Percentiles rank a stretch among this genome's conserved stretches.
Conservation (phyloP, 176 grass and related monocot genomes). For the Zoysia pacifica region DNA sequence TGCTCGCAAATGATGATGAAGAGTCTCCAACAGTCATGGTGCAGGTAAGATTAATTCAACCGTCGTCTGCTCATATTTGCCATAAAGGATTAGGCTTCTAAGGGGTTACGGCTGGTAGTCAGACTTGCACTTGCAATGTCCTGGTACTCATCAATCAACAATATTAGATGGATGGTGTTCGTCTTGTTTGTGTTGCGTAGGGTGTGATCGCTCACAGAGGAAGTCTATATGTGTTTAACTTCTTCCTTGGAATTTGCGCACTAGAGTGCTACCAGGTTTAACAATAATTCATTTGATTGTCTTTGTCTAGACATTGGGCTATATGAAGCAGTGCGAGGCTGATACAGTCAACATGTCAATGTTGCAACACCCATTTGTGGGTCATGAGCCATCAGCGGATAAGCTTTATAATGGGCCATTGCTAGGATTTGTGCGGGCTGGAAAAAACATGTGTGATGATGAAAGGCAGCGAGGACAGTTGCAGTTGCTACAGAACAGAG, state of each 20-base stretch:
- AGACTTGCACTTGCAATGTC: too few species aligned
- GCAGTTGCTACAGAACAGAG: constrained; percentile 19
- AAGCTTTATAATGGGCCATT: constrained; percentile 77
- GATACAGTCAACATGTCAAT: constrained; percentile 76
- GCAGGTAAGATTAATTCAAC: constrained; percentile 57
- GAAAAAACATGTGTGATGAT: constrained; percentile 39
- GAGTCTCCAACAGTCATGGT: constrained; percentile 75
- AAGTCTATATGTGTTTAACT: constrained; percentile 15
- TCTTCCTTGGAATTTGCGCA: background rate
- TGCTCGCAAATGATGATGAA: constrained; percentile 52
- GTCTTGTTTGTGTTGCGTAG: background rate
- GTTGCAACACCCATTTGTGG: constrained; percentile 60
- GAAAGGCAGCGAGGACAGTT: constrained; percentile 38
- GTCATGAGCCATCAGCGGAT: constrained; percentile 68
- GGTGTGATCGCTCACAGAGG: background rate
- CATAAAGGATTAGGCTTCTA: background rate
- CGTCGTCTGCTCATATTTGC: background rate
- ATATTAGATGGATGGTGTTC: background rate
- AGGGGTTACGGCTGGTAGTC: background rate
- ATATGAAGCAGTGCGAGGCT: constrained; percentile 81
- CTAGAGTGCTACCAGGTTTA: background rate
- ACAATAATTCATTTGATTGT: constrained; percentile 22
- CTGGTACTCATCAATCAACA: background rate
- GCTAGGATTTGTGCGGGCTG: constrained; percentile 61
- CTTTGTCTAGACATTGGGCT: constrained; percentile 56